Conservation (phyloP, 2,329 filamentous ascomycete species). For the Bipolaris sorokiniana region DNA sequence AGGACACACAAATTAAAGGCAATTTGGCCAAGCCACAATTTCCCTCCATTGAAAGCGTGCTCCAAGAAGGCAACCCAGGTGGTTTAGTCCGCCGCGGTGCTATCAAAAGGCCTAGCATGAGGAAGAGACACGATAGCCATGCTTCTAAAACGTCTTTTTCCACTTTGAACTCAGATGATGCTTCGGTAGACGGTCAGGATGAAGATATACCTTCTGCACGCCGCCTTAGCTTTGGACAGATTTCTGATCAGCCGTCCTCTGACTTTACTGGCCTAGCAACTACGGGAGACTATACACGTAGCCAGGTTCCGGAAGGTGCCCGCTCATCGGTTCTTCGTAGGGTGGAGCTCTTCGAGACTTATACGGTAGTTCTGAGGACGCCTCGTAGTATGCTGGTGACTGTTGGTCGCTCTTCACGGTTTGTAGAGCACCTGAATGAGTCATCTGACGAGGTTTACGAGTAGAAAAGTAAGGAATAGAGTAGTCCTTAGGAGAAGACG, state of each 20-base stretch:
- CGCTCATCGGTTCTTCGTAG: too few species aligned
- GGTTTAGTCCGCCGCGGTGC: not conserved
- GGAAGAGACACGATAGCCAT: not conserved
- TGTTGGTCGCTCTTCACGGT: not conserved
- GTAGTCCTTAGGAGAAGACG: not conserved
- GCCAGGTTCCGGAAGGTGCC: not conserved
- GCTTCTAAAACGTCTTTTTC: not conserved
- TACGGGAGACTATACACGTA: not conserved
- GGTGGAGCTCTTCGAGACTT: not conserved
- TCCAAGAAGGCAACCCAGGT: not conserved
- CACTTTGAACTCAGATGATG: not conserved
- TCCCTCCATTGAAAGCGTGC: not conserved
- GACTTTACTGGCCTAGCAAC: too few species aligned
- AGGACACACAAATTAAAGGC: not conserved
- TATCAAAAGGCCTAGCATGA: not conserved
- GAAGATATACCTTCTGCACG: not conserved
- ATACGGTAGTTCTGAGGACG: not conserved
- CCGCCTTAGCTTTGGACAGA: slow-evolving; percentile 9
- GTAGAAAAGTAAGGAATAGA: not conserved
- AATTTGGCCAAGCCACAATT: not conserved
- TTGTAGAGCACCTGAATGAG: not conserved
- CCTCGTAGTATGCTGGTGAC: not conserved
- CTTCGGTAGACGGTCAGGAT: not conserved
- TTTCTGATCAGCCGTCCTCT: not conserved
- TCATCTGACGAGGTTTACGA: not conserved